These are phyloP conservation scores for Staphylotrichum tortipilum DNA, from an alignment of 495 filamentous ascomycete genomes.

Conservation along the genomic window DNA sequence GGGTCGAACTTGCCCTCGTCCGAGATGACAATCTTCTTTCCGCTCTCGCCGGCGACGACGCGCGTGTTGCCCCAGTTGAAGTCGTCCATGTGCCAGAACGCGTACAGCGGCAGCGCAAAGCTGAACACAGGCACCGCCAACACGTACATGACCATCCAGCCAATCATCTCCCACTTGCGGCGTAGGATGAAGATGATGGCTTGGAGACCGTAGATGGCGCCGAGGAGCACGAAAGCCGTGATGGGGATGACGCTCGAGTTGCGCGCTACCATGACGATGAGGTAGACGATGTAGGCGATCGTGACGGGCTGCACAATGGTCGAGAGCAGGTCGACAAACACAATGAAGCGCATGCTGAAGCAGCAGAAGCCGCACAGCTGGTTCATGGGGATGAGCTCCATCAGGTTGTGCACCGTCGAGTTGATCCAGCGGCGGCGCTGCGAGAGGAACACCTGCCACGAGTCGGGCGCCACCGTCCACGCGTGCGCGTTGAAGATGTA, in stretches of 20 bases:
- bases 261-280: constrained; percentile 63
- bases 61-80: constrained; percentile 97
- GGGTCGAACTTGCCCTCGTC: constrained; percentile 99
- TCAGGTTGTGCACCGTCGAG: constrained; percentile 95
- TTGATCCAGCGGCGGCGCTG: constrained; percentile 99
- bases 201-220: constrained; percentile 91
- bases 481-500: constrained; percentile 88
- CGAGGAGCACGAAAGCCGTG: constrained; percentile 81
- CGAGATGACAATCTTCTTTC: constrained; percentile 83
- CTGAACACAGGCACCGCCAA: constrained; percentile 87
- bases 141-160: constrained; percentile 97
- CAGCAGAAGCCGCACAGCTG: constrained; percentile 99
- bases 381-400: constrained; percentile 85
- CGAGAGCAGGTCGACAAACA: constrained; percentile 86
- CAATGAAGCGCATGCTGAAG: constrained; percentile 98
- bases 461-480: constrained; percentile 92
- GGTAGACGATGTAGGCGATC: constrained; percentile 82
- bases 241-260: constrained; percentile 60
- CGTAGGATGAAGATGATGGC: constrained; percentile 93
- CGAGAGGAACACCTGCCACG: constrained; percentile 88
- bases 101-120: constrained; percentile 82
- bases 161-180: constrained; percentile 98
- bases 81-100: constrained; percentile 99
- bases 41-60: constrained; percentile 93
- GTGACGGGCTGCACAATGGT: constrained; percentile 89